Evolutionary conservation across 2,329 filamentous ascomycete species (phyloP), one percentile per base, ranked within the genome.

Genomic region (Verticillium albo-atrum): DNA sequence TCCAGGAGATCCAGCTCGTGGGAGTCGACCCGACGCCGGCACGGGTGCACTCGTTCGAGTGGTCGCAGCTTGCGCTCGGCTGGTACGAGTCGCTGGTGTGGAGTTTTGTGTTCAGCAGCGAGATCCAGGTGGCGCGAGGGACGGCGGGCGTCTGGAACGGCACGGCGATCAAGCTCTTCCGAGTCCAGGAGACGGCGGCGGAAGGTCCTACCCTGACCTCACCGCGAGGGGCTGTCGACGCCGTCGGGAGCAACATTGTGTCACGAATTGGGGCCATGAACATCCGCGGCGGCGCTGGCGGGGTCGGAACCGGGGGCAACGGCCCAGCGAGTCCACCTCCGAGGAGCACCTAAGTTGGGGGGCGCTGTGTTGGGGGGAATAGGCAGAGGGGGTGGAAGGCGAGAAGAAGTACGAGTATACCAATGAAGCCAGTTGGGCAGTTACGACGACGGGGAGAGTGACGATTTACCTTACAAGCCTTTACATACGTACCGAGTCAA

Each of bases 41-140:
- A 57, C 84, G 90, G 32, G 89, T 95, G 17, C 93, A 97, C 70
- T 89, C 91, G 15, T 98, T 98, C 68, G 92, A 97, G 75, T 98
- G 94, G 94, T 94, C 92, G 3, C 88, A 91, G 0, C 79, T 97
- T 34, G 90, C 91, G 0, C 81, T 98, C 56, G 94, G 93, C 55
- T 98, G 95, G 95, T 97, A 98, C 72, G 92, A 97, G 74, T 94
- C 91, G 5, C 80, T 98, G 14, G 81, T 99, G 10, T 99, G 95
- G 95, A 89, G 92, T 17, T 91, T 97, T 67, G 87, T 97, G 57
- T 98, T 97, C 72, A 88, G 90, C 28, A 89, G 88, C 67, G 95
- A 99, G 76, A 91, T 97, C 87, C 87, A 92, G 60, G 86, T 94
- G 28, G 86, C 89, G 0, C 93, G 89, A 70, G 93, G 93, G 30